Evolutionary conservation across 371 early-diverging fungal species (phyloP).

Genomic region (Rhizopus arrhizus): DNA sequence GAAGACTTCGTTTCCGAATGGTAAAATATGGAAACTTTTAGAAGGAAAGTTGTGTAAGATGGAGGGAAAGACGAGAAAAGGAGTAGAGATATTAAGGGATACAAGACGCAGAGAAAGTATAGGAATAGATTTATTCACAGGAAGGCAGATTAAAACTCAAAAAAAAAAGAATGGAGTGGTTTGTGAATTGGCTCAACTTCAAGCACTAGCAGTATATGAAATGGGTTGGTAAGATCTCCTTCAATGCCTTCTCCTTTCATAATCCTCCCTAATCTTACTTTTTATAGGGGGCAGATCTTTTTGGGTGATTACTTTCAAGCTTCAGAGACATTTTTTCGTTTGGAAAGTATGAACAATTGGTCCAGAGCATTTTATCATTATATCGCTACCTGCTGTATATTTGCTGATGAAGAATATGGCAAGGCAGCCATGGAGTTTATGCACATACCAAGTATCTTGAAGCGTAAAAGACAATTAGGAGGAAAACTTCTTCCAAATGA

Average conservation of each 20-base stretch:
- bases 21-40: slow-evolving; percentile 48
- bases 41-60: slow-evolving; percentile 52
- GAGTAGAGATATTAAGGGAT: slow-evolving; percentile 49
- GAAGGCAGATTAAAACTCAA: not conserved
- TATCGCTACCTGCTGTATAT: slow-evolving; percentile 58
- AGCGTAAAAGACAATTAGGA: slow-evolving; percentile 38
- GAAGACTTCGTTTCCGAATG: slow-evolving; percentile 39
- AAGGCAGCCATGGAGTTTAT: slow-evolving; percentile 50
- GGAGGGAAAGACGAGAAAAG: slow-evolving; percentile 47
- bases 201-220: slow-evolving; percentile 49
- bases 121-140: slow-evolving; percentile 6
- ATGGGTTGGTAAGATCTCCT: slow-evolving; percentile 49
- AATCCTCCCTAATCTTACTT: not conserved
- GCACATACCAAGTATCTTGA: slow-evolving; percentile 42
- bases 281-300: slow-evolving; percentile 50
- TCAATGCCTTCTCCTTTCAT: not conserved
- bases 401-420: slow-evolving; percentile 54
- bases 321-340: slow-evolving; percentile 49
- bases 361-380: slow-evolving; percentile 56
- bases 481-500: slow-evolving; percentile 48
- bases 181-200: slow-evolving; percentile 42
- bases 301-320: slow-evolving; percentile 57
- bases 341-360: slow-evolving; percentile 57
- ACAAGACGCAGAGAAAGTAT: slow-evolving; percentile 34
- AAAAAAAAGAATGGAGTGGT: slow-evolving; percentile 14